phyloP scores from a whole-genome alignment of 2,329 filamentous ascomycete genomes.

The Eutypa lata region DNA sequence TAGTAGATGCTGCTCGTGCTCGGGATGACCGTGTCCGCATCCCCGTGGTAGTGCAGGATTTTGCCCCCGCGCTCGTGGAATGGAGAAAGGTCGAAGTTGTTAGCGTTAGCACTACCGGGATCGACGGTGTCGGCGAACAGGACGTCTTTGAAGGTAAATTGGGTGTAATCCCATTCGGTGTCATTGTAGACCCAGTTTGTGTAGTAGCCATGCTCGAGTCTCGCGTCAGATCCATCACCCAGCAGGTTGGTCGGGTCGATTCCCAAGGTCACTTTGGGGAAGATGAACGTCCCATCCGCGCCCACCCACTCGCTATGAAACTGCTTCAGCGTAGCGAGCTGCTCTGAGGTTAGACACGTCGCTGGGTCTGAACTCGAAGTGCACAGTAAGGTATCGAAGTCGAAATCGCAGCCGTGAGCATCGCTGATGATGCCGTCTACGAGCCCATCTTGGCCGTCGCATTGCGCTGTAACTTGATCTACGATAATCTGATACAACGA shows the following conservation, averaged over 20 bases:
- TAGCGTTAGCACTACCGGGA: constrained; percentile 18
- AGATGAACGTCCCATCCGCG: constrained; percentile 23
- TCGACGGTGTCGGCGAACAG: constrained; percentile 22
- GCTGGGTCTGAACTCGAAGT: constrained; percentile 12
- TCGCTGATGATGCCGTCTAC: constrained; percentile 40
- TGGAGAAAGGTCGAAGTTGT: constrained; percentile 29
- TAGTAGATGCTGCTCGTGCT: constrained; percentile 28
- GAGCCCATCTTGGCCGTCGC: constrained; percentile 41
- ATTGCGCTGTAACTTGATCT: constrained; percentile 39
- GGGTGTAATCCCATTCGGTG: constrained; percentile 23
- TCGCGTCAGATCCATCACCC: constrained; percentile 1
- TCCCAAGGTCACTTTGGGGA: constrained; percentile 23
- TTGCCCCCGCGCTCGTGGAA: constrained; percentile 31
- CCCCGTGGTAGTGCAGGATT: constrained; percentile 35
- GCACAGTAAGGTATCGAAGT: constrained; percentile 36
- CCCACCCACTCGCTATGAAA: constrained; percentile 27
- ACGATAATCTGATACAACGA: constrained; percentile 37
- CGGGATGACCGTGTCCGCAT: constrained; percentile 29
- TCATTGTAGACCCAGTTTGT: constrained; percentile 24
- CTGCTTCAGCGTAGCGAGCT: constrained; percentile 33
- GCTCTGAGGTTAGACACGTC: constrained; percentile 36
- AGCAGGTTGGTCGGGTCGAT: constrained; percentile 17
- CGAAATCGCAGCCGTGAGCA: constrained; percentile 36
- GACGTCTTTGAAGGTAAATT: constrained; percentile 24
- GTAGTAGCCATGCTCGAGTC: constrained; percentile 19